Evolutionary conservation across 345 rosid species (phyloP).

Genomic region (Streptanthus diversifolius): DNA sequence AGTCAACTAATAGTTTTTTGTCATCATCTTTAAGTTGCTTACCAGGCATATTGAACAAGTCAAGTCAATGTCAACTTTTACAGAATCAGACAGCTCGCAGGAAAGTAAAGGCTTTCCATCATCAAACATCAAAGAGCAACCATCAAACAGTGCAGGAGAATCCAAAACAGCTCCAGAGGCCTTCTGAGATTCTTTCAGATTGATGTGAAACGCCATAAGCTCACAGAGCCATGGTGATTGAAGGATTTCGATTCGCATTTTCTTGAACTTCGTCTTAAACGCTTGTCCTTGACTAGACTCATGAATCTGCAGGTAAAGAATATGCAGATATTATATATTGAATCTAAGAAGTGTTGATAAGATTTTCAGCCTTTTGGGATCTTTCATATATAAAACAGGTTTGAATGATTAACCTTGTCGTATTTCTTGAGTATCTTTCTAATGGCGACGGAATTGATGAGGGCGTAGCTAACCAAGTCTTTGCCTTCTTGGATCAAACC

Average conservation of each 20-base stretch:
- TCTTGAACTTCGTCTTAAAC: constrained; percentile 77
- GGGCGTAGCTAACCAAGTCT: constrained; percentile 80
- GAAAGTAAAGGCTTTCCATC: constrained; percentile 75
- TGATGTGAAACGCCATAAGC: constrained; percentile 88
- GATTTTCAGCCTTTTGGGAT: not conserved
- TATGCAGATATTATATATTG: not conserved
- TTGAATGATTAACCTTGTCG: constrained; percentile 57
- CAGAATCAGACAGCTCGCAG: constrained; percentile 72
- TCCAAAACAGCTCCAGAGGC: constrained; percentile 26
- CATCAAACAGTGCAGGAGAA: constrained; percentile 54
- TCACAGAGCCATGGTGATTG: constrained; percentile 96
- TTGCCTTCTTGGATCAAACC: constrained; percentile 75
- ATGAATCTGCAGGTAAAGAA: constrained; percentile 56
- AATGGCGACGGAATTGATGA: constrained; percentile 76
- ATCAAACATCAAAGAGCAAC: constrained; percentile 50
- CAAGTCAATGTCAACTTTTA: constrained; percentile 75
- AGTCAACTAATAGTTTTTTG: constrained; percentile 22
- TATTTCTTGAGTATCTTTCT: constrained; percentile 92
- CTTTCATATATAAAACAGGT: not conserved
- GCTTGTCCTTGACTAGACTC: constrained; percentile 91
- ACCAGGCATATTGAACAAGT: constrained; percentile 97
- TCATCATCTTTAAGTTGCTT: constrained; percentile 31
- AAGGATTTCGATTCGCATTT: constrained; percentile 84
- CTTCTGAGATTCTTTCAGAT: constrained; percentile 56
- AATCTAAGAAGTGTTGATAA: not conserved